These are phyloP conservation scores for Heritiera littoralis DNA, from an alignment of 345 rosid genomes.

Conservation along the genomic window DNA sequence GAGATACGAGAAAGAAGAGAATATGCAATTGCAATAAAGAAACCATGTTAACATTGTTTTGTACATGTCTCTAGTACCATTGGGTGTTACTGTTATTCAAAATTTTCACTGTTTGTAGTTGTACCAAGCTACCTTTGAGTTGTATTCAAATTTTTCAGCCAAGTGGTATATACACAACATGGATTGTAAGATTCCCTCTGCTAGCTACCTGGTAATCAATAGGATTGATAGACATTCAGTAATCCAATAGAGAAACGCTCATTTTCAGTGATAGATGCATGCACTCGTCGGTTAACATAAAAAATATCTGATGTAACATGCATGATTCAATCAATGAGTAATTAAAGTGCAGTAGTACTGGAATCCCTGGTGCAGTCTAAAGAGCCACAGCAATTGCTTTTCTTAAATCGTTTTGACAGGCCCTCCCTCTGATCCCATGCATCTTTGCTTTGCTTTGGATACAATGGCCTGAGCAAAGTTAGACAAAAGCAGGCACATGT, in stretches of 20 bases:
- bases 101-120: background rate
- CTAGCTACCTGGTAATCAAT: too few species aligned
- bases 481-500: slow-evolving; percentile 20
- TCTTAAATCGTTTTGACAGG: background rate
- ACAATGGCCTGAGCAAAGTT: slow-evolving; percentile 23
- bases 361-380: slow-evolving; percentile 19
- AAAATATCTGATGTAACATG: background rate
- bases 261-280: too few species aligned
- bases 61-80: background rate
- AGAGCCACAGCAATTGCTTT: slow-evolving; percentile 15
- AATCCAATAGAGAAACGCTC: too few species aligned
- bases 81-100: background rate
- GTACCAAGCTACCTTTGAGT: background rate
- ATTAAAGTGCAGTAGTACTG: slow-evolving; percentile 6
- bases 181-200: background rate
- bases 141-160: background rate
- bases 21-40: slow-evolving; percentile 14
- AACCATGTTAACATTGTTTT: background rate
- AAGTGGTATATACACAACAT: background rate
- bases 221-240: too few species aligned
- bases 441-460: slow-evolving; percentile 19
- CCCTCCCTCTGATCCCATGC: too few species aligned
- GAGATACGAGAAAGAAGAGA: background rate
- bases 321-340: background rate
- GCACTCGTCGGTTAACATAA: background rate